phyloP scores from a whole-genome alignment of 371 early-diverging fungal genomes.

The Fennellomyces sp. region DNA sequence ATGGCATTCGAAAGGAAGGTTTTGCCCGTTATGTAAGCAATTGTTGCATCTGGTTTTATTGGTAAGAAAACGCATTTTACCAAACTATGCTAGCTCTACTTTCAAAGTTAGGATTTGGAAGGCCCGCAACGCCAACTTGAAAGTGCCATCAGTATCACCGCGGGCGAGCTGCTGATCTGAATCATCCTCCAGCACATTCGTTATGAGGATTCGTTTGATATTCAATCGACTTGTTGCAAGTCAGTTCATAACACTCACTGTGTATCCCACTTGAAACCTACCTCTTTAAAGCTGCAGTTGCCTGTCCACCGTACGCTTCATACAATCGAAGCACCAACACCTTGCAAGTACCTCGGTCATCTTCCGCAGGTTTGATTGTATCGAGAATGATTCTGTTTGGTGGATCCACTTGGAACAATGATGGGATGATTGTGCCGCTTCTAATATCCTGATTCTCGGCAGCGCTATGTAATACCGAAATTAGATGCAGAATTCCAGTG shows the following conservation, averaged over 20 bases:
- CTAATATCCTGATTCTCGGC: constrained; percentile 1
- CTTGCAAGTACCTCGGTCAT: constrained; percentile 45
- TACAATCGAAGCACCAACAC: constrained; percentile 81
- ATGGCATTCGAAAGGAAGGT: background rate
- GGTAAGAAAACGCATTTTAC: background rate
- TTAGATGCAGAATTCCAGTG: no score
- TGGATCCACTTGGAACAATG: constrained; percentile 34
- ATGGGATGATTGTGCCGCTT: constrained; percentile 1
- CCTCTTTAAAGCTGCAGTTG: constrained; percentile 61
- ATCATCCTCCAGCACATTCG: constrained; percentile 56
- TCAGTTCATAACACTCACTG: background rate
- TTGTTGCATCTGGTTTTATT: no score
- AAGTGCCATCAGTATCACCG: background rate
- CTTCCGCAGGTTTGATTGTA: constrained; percentile 88
- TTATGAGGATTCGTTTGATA: constrained; percentile 32
- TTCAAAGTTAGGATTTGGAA: constrained; percentile 59
- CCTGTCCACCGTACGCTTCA: constrained; percentile 93
- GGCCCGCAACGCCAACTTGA: constrained; percentile 27
- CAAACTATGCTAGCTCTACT: constrained; percentile 6
- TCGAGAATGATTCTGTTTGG: constrained; percentile 78
- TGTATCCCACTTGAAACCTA: constrained; percentile 21
- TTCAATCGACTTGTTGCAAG: constrained; percentile 27
- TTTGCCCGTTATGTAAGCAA: background rate
- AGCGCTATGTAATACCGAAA: background rate
- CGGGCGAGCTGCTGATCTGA: constrained; percentile 3